These are phyloP conservation scores for Neurospora pannonica DNA, from an alignment of 495 filamentous ascomycete species.

Conservation along the genomic window DNA sequence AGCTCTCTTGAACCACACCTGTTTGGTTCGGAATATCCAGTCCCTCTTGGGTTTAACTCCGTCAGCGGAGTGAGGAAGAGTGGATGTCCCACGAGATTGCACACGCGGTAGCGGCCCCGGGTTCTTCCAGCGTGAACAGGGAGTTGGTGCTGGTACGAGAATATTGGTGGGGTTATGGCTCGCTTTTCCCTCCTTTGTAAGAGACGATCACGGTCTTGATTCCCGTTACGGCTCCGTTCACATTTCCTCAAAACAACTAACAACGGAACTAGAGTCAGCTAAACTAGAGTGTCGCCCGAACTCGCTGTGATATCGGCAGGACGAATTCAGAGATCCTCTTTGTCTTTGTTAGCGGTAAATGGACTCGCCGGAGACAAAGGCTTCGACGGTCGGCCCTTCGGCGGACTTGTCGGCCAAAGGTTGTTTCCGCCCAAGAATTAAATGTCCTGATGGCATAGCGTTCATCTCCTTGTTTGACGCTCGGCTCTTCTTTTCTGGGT, in stretches of 20 bases:
- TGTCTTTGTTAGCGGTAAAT: background rate
- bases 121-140: background rate
- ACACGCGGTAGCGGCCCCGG: background rate
- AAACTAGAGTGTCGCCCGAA: background rate
- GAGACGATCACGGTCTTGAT: background rate
- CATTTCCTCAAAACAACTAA: background rate
- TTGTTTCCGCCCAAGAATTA: background rate
- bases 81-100: background rate
- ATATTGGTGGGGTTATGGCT: background rate
- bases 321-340: background rate
- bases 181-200: background rate
- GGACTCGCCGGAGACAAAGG: background rate
- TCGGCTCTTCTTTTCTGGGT: background rate
- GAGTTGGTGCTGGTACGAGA: background rate
- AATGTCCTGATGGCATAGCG: background rate
- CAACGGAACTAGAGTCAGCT: background rate
- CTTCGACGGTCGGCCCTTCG: background rate
- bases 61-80: background rate
- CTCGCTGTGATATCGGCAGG: background rate
- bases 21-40: background rate
- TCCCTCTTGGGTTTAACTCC: background rate
- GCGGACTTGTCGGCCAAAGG: background rate
- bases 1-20: background rate
- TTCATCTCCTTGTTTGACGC: background rate
- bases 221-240: background rate